A percentile compares a stretch with the other conserved stretches of the same genome.
Conservation (phyloP, 1,139 yeast genomes). For the Scheffersomyces segobiensis region DNA sequence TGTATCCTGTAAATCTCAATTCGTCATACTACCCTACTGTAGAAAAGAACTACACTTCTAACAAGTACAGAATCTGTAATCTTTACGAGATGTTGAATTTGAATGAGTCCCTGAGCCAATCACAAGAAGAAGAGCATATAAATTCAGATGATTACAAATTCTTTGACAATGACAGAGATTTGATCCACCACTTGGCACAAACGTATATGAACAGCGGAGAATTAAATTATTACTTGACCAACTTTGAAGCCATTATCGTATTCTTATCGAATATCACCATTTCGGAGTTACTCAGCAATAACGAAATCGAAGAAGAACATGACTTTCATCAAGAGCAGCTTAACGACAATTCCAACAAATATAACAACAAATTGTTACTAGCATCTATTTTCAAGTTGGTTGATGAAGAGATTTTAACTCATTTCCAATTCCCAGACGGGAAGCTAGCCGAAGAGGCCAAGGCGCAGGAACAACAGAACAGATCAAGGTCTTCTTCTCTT, state of each 20-base stretch:
- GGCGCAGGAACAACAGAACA: slow-evolving; percentile 14
- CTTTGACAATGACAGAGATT: slow-evolving; percentile 31
- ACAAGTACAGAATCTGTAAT: slow-evolving; percentile 13
- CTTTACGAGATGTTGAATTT: slow-evolving; percentile 37
- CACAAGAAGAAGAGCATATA: slow-evolving; percentile 2
- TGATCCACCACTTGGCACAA: slow-evolving; percentile 28
- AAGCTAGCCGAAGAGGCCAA: slow-evolving; percentile 20
- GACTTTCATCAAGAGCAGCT: background rate
- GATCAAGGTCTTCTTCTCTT: slow-evolving; percentile 43
- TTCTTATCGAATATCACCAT: slow-evolving; percentile 41
- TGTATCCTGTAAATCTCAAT: slow-evolving; percentile 13
- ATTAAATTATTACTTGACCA: slow-evolving; percentile 39
- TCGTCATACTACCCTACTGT: slow-evolving; percentile 21
- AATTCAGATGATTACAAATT: slow-evolving; percentile 17
- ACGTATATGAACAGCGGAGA: slow-evolving; percentile 42
- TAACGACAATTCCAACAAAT: slow-evolving; percentile 2
- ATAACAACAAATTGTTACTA: slow-evolving; percentile 9
- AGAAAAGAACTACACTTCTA: slow-evolving; percentile 12
- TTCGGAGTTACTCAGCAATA: slow-evolving; percentile 22
- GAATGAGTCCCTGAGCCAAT: slow-evolving; percentile 14
- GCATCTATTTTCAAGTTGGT: slow-evolving; percentile 23
- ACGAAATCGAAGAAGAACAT: slow-evolving; percentile 5
- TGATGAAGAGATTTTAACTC: slow-evolving; percentile 31
- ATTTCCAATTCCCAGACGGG: slow-evolving; percentile 34
- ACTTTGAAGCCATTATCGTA: slow-evolving; percentile 44